Conservation (phyloP, 169 alveolate genomes). For the Cryptosporidium andersoni region DNA sequence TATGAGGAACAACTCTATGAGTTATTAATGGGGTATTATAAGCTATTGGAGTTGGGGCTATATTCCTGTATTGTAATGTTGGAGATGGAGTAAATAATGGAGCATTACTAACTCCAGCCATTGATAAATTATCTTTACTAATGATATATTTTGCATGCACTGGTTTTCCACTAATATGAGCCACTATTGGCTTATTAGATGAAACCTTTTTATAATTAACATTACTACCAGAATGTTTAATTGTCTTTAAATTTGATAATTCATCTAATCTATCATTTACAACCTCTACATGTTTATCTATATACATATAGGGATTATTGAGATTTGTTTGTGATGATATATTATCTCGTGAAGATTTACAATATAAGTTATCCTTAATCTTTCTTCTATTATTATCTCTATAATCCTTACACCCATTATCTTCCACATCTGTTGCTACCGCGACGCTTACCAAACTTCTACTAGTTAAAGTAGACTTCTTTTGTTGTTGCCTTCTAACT, state of each 20-base stretch:
- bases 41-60: conserved; percentile 21
- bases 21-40: conserved; percentile 53
- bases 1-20: conserved; percentile 55
- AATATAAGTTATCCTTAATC: not conserved
- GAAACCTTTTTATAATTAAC: too few species aligned
- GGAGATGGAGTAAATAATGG: conserved; percentile 27
- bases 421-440: conserved; percentile 44
- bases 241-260: too few species aligned
- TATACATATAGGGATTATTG: too few species aligned
- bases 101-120: not conserved
- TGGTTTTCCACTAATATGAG: conserved; percentile 62
- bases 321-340: too few species aligned
- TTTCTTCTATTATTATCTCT: not conserved
- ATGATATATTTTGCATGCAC: conserved; percentile 54
- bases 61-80: conserved; percentile 7
- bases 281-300: too few species aligned
- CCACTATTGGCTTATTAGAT: conserved; percentile 24
- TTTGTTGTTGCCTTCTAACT: not conserved
- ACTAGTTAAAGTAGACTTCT: not conserved
- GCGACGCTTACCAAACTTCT: conserved; percentile 39
- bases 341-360: not conserved
- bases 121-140: conserved; percentile 1
- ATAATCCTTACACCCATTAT: not conserved
- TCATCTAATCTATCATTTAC: too few species aligned
- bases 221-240: too few species aligned